Conservation (phyloP, 805 yeast genomes). For the Torulaspora gathmanii region DNA sequence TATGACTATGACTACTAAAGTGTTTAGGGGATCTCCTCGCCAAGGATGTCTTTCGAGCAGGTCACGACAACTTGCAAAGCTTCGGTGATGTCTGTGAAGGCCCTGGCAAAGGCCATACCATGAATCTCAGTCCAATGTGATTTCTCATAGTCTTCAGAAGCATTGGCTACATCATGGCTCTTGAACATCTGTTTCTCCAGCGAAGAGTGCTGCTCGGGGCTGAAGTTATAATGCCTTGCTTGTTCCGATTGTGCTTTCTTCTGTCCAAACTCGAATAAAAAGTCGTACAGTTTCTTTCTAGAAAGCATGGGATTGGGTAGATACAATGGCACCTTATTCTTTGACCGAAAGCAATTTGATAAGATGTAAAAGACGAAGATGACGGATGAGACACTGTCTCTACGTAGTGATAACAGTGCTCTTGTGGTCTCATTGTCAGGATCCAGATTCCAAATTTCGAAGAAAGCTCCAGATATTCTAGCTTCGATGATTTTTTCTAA, state of each 20-base stretch:
- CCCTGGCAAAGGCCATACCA: conserved; percentile 46
- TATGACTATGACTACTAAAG: neutral
- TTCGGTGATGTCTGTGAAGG: conserved; percentile 44
- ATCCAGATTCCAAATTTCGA: conserved; percentile 45
- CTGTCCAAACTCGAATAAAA: conserved; percentile 35
- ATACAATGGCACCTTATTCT: conserved; percentile 39
- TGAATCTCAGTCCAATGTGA: conserved; percentile 46
- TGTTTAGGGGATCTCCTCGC: conserved; percentile 36
- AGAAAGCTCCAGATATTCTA: conserved; percentile 45
- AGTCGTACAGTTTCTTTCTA: conserved; percentile 42
- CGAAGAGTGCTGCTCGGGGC: conserved; percentile 3
- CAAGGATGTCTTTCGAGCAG: conserved; percentile 41
- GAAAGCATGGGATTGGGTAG: conserved; percentile 43
- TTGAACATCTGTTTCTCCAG: conserved; percentile 13
- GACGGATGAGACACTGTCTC: conserved; percentile 47
- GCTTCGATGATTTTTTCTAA: conserved; percentile 46
- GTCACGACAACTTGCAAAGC: conserved; percentile 39
- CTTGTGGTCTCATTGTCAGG: conserved; percentile 37
- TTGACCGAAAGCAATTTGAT: conserved; percentile 41
- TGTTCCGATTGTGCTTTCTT: conserved; percentile 5
- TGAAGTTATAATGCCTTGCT: neutral
- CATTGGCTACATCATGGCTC: conserved; percentile 3
- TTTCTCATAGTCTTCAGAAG: conserved; percentile 19
- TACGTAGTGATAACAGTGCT: conserved; percentile 40
- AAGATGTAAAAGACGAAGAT: conserved; percentile 42